phyloP scores from a whole-genome alignment of 306 rosid genomes.

The Trifolium subterraneum region DNA sequence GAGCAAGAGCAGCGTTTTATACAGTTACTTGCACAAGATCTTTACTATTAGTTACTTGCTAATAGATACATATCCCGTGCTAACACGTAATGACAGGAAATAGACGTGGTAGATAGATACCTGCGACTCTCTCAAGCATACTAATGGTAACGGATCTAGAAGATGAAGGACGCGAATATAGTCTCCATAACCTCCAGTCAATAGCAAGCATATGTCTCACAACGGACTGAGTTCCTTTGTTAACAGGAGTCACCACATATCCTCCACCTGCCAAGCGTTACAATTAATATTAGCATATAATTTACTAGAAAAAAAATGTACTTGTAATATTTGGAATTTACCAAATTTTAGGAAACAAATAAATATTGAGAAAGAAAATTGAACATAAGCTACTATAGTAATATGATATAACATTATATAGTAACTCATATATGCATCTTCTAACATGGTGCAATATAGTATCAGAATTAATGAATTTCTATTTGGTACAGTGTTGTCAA shows the following conservation, averaged over 20 bases:
- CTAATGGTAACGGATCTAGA: conserved; percentile 69
- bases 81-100: background rate
- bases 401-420: background rate
- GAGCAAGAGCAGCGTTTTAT: background rate
- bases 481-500: no score
- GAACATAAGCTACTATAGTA: background rate
- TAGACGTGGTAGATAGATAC: conserved; percentile 38
- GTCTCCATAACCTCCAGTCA: conserved; percentile 93
- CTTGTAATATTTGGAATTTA: conserved; percentile 8
- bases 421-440: background rate
- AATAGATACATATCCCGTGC: no score
- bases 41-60: no score
- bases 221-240: conserved; percentile 71
- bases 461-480: no score
- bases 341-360: conserved; percentile 9
- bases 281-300: background rate
- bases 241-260: conserved; percentile 76
- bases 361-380: background rate
- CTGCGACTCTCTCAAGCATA: conserved; percentile 87
- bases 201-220: conserved; percentile 92
- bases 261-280: conserved; percentile 76
- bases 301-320: no score
- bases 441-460: no score
- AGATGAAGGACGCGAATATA: conserved; percentile 65
- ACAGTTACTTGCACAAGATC: background rate